A percentile compares a stretch with the other conserved stretches of the same genome.
These are phyloP conservation scores for Linum lewisii DNA, from an alignment of 345 rosid genomes.

Conservation along the genomic window DNA sequence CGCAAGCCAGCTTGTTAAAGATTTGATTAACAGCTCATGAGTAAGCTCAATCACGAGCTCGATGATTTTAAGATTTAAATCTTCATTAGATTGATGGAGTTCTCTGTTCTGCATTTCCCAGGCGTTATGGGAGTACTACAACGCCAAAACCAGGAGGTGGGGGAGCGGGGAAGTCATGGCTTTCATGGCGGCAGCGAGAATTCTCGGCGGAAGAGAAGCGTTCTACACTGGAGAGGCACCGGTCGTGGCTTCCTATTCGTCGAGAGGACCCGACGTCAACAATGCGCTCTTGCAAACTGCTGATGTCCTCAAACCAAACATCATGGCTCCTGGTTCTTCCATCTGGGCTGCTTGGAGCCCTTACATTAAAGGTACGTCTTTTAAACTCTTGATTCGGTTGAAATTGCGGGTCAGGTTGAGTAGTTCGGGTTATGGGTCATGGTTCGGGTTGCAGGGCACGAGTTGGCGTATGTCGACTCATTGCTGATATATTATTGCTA, in stretches of 20 bases:
- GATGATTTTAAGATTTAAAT: too few relatives aligned
- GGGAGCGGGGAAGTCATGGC: slow-evolving; percentile 19
- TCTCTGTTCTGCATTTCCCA: slow-evolving; percentile 7
- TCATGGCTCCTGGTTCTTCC: slow-evolving; percentile 46
- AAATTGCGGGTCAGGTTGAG: too few relatives aligned
- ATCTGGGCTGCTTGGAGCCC: slow-evolving; percentile 51
- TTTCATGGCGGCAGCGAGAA: slow-evolving; percentile 33
- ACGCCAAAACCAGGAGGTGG: slow-evolving; percentile 26
- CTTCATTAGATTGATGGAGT: too few relatives aligned
- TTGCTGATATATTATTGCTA: too few relatives aligned
- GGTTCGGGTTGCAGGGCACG: too few relatives aligned
- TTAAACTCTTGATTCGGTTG: background rate
- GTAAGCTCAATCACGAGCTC: too few relatives aligned
- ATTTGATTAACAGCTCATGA: too few relatives aligned
- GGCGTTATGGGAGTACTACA: slow-evolving; percentile 40
- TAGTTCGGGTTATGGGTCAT: background rate
- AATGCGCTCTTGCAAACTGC: slow-evolving; percentile 37
- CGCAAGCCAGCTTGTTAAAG: too few relatives aligned
- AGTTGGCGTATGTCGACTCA: too few relatives aligned
- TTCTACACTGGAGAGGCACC: slow-evolving; percentile 28
- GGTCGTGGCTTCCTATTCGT: slow-evolving; percentile 38
- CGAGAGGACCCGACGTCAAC: slow-evolving; percentile 40
- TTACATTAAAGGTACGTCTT: slow-evolving; percentile 23
- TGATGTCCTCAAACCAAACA: slow-evolving; percentile 40
- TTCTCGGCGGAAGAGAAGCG: slow-evolving; percentile 38